Evolutionary conservation across 495 filamentous ascomycete species (phyloP).

Genomic region (Hypomontagnella submonticulosa): DNA sequence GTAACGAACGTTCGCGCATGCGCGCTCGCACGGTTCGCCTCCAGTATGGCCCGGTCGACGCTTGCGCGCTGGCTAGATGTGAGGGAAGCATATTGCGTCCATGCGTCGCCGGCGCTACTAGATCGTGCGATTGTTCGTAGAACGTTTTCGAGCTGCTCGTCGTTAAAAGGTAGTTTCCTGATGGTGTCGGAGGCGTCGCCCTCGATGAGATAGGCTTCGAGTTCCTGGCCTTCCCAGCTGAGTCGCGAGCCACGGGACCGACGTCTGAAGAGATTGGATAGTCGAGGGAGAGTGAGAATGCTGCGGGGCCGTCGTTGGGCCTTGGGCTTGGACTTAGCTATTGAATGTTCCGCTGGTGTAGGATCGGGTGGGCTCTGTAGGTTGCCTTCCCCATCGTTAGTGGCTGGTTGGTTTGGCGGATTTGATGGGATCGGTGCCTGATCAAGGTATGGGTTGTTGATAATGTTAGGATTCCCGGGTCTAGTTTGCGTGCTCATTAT

Average conservation of each 20-base stretch:
- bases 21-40: slow-evolving; percentile 14
- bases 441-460: too few relatives aligned
- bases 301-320: background rate
- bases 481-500: too few relatives aligned
- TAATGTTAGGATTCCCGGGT: too few relatives aligned
- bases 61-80: slow-evolving; percentile 2
- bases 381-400: background rate
- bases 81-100: slow-evolving; percentile 16
- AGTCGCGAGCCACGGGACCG: background rate
- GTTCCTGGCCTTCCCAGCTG: slow-evolving; percentile 11
- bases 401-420: background rate
- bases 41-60: slow-evolving; percentile 1
- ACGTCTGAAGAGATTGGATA: slow-evolving; percentile 8
- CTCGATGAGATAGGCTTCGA: slow-evolving; percentile 31
- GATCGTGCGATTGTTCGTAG: background rate
- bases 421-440: background rate
- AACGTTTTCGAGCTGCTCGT: background rate
- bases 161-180: slow-evolving; percentile 18
- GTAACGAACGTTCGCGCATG: slow-evolving; percentile 17
- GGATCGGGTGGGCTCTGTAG: background rate
- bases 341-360: background rate
- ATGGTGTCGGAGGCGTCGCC: background rate
- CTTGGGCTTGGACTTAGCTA: background rate
- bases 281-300: background rate
- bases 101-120: slow-evolving; percentile 1